phyloP scores from a whole-genome alignment of 1,284 basidiomycete species.

The Cryptococcus maquisensis region DNA sequence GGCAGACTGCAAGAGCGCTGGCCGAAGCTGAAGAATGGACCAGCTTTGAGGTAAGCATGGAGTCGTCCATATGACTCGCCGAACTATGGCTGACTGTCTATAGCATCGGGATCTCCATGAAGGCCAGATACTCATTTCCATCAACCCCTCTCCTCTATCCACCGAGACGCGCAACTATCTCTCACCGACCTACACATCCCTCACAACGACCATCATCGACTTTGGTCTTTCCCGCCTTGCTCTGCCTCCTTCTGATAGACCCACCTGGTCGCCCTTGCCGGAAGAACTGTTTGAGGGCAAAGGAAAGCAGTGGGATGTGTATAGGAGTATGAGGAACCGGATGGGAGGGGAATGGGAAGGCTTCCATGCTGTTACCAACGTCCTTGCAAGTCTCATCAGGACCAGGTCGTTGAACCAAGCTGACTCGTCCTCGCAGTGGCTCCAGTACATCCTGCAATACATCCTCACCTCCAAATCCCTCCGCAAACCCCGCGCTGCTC shows the following conservation, averaged over 20 bases:
- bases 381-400: conserved; percentile 61
- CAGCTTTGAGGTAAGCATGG: conserved; percentile 72
- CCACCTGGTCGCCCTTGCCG: conserved; percentile 54
- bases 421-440: conserved; percentile 32
- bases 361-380: conserved; percentile 76
- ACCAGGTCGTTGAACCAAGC: background rate
- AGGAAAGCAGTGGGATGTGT: conserved; percentile 93
- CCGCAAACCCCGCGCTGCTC: conserved; percentile 20
- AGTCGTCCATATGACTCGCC: background rate
- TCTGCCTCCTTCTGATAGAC: conserved; percentile 1
- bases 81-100: background rate
- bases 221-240: conserved; percentile 84
- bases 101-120: conserved; percentile 96
- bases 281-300: conserved; percentile 73
- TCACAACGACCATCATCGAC: conserved; percentile 84
- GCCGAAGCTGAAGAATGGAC: conserved; percentile 71
- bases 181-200: conserved; percentile 53
- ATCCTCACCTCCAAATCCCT: conserved; percentile 31
- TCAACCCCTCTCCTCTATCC: conserved; percentile 14
- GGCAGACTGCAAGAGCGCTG: conserved; percentile 77
- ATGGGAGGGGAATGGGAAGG: conserved; percentile 60
- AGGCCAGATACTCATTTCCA: conserved; percentile 86
- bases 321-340: conserved; percentile 76
- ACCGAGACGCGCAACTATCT: conserved; percentile 20
- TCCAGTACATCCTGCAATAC: conserved; percentile 36